These are phyloP conservation scores for Colletotrichum zoysiae DNA, from an alignment of 2,329 filamentous ascomycete species.

Conservation along the genomic window DNA sequence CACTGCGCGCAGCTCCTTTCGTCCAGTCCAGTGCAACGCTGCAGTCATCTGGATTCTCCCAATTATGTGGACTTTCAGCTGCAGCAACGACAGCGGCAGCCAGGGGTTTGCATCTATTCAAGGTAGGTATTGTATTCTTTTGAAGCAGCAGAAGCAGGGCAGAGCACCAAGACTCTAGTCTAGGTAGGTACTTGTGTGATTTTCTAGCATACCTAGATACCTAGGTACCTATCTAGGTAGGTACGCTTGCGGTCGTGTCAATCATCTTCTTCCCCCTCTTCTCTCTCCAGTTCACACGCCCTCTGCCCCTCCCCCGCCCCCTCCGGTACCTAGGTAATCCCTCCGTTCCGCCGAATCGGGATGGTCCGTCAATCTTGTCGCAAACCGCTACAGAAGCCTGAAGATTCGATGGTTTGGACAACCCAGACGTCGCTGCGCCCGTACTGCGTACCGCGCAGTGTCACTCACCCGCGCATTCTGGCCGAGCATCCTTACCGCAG, in stretches of 20 bases:
- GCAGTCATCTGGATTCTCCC: background rate
- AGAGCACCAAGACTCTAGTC: background rate
- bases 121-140: background rate
- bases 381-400: conserved; percentile 39
- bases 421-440: conserved; percentile 13
- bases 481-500: background rate
- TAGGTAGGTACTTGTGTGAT: background rate
- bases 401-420: conserved; percentile 38
- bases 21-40: conserved; percentile 35
- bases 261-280: background rate
- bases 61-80: background rate
- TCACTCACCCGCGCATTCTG: background rate
- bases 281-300: background rate
- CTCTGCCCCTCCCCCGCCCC: background rate
- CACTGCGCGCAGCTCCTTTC: conserved; percentile 28
- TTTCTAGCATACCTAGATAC: background rate
- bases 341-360: conserved; percentile 43
- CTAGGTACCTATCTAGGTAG: too few relatives aligned
- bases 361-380: conserved; percentile 30
- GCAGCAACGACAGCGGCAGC: background rate
- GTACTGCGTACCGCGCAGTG: background rate
- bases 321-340: too few relatives aligned
- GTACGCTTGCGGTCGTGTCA: conserved; percentile 30
- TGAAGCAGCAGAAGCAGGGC: background rate
- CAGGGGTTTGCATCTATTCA: background rate